phyloP scores from a whole-genome alignment of 2,329 filamentous ascomycete genomes.

The Pezicula neosporulosa region DNA sequence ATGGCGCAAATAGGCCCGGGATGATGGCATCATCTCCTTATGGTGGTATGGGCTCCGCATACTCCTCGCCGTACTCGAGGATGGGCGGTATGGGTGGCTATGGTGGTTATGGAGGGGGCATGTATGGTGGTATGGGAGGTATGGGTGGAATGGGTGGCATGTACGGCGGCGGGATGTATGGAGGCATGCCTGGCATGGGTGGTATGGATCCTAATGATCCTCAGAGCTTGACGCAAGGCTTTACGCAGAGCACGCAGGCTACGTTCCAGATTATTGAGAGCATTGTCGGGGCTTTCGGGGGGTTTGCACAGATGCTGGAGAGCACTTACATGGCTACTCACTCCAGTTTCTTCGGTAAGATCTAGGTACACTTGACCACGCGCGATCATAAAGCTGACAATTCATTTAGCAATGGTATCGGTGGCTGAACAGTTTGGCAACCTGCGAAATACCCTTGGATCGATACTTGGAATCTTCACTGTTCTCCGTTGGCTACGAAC shows the following conservation, averaged over 20 bases:
- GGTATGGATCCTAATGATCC: conserved; percentile 74
- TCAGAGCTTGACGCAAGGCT: conserved; percentile 91
- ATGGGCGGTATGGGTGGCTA: conserved; percentile 36
- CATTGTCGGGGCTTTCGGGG: conserved; percentile 92
- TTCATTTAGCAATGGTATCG: conserved; percentile 79
- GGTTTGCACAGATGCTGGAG: conserved; percentile 98
- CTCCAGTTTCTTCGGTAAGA: conserved; percentile 93
- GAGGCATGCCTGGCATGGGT: conserved; percentile 34
- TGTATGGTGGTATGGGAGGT: conserved; percentile 33
- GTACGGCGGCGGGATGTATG: conserved; percentile 42
- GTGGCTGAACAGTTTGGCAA: conserved; percentile 97
- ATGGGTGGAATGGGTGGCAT: conserved; percentile 37
- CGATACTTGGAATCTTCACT: conserved; percentile 91
- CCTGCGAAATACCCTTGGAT: conserved; percentile 87
- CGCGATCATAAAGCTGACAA: conserved; percentile 15
- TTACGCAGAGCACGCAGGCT: conserved; percentile 90
- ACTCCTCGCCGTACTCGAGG: conserved; percentile 49
- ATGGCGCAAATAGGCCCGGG: conserved; percentile 53
- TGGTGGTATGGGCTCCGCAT: conserved; percentile 33
- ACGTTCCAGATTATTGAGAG: conserved; percentile 99
- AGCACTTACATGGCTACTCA: conserved; percentile 99
- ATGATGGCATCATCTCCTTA: conserved; percentile 36
- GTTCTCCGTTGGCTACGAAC: conserved; percentile 93
- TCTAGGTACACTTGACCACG: conserved; percentile 4
- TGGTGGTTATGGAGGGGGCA: conserved; percentile 35